Evolutionary conservation across 2,329 filamentous ascomycete genomes (phyloP).

Genomic region (Pseudopithomyces maydicus): DNA sequence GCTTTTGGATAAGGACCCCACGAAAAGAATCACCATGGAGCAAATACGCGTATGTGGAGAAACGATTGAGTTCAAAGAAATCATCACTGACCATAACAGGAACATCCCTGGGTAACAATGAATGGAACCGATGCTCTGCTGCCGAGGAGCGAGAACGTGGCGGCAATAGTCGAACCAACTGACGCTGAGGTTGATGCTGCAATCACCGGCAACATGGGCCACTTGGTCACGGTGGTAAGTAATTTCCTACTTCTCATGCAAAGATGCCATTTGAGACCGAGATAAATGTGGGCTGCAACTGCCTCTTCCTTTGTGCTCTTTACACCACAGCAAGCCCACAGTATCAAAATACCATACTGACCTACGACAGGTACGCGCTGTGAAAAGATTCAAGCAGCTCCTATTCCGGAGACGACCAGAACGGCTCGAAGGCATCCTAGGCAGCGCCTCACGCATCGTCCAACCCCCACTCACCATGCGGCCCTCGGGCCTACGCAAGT

Average conservation of each 20-base stretch:
- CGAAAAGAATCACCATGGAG: constrained; percentile 80
- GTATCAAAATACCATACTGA: background rate
- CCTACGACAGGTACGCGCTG: constrained; percentile 76
- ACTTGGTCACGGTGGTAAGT: constrained; percentile 79
- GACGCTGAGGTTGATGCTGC: constrained; percentile 89
- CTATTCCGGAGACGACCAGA: constrained; percentile 62
- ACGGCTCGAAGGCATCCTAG: constrained; percentile 64
- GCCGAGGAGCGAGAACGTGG: constrained; percentile 83
- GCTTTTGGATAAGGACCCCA: constrained; percentile 83
- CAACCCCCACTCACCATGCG: constrained; percentile 62
- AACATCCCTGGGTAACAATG: constrained; percentile 92
- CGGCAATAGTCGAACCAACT: constrained; percentile 78
- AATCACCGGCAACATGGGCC: constrained; percentile 87
- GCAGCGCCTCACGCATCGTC: constrained; percentile 62
- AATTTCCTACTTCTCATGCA: background rate
- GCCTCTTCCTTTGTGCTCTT: background rate
- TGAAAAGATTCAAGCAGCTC: constrained; percentile 82
- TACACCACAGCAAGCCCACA: background rate
- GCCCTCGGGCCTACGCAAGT: constrained; percentile 46
- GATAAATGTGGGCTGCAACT: background rate
- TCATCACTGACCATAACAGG: constrained; percentile 56
- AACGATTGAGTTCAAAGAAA: background rate
- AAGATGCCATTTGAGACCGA: background rate
- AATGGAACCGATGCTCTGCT: constrained; percentile 77
- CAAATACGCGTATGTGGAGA: constrained; percentile 72